These are phyloP conservation scores for Thraustochytrium sp. DNA, from an alignment of 352 stramenopile genomes.

Conservation along the genomic window DNA sequence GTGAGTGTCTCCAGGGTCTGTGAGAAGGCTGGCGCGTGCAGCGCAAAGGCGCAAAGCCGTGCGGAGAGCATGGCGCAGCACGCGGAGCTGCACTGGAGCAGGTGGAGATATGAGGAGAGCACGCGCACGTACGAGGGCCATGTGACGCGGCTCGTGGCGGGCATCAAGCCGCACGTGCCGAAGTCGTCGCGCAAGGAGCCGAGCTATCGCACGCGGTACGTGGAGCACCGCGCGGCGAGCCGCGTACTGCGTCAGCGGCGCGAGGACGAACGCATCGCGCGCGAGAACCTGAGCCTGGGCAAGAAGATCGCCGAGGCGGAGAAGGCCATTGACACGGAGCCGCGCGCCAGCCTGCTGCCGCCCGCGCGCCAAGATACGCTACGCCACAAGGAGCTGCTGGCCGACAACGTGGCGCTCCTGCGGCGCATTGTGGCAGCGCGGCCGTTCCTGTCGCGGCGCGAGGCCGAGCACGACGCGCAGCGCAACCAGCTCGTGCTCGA, in stretches of 20 bases:
- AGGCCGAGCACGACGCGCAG: not conserved
- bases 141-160: not conserved
- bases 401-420: not conserved
- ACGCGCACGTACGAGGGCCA: not conserved
- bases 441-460: not conserved
- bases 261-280: not conserved
- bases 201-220: constrained; percentile 7
- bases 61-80: not conserved
- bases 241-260: not conserved
- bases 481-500: not conserved
- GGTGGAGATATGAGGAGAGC: not conserved
- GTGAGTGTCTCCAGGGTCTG: too few species aligned
- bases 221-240: not conserved
- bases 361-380: not conserved
- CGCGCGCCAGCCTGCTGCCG: not conserved
- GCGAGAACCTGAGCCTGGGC: not conserved
- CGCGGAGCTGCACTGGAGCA: not conserved
- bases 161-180: not conserved
- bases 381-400: not conserved
- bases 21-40: too few species aligned
- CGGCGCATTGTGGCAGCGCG: not conserved
- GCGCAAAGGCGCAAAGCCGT: too few species aligned
- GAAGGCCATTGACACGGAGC: not conserved
- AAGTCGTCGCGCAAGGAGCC: not conserved
- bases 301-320: not conserved